Evolutionary conservation across 1,284 basidiomycete species (phyloP).

Genomic region (Apiotrichum brassicae): DNA sequence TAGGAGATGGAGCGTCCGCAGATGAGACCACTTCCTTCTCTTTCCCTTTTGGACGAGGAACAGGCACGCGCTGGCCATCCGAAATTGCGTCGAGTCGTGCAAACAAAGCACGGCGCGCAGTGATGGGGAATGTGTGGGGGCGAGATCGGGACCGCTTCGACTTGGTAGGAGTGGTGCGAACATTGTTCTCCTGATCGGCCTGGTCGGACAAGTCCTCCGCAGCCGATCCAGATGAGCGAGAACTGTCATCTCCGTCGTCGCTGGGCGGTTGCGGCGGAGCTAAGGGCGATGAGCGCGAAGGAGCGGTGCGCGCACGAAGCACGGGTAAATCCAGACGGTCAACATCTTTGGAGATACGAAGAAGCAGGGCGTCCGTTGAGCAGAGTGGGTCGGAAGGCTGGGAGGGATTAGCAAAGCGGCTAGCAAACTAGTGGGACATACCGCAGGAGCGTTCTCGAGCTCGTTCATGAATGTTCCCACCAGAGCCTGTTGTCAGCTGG

Average conservation of each 20-base stretch:
- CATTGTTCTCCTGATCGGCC: conserved; percentile 2
- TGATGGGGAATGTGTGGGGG: conserved; percentile 1
- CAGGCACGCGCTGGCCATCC: not conserved
- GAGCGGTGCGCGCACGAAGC: conserved; percentile 22
- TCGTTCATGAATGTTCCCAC: conserved; percentile 31
- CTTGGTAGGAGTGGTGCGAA: not conserved
- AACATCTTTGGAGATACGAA: conserved; percentile 37
- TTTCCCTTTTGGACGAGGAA: conserved; percentile 6
- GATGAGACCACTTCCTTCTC: conserved; percentile 4
- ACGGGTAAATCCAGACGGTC: conserved; percentile 34
- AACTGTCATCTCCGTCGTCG: not conserved
- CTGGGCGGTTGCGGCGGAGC: not conserved
- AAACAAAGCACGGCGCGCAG: conserved; percentile 11
- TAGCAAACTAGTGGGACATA: conserved; percentile 6
- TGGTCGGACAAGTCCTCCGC: conserved; percentile 7
- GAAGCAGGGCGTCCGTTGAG: conserved; percentile 29
- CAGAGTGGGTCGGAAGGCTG: conserved; percentile 26
- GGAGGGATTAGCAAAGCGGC: not conserved
- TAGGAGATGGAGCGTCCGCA: not conserved
- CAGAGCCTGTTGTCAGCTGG: conserved; percentile 21
- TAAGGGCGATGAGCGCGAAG: conserved; percentile 24
- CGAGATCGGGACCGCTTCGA: conserved; percentile 1
- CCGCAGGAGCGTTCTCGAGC: conserved; percentile 17
- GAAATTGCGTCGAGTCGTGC: conserved; percentile 9
- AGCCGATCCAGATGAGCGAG: conserved; percentile 7